These are phyloP conservation scores for Talaromyces sp. DNA, from an alignment of 2,329 filamentous ascomycete species.

Conservation along the genomic window DNA sequence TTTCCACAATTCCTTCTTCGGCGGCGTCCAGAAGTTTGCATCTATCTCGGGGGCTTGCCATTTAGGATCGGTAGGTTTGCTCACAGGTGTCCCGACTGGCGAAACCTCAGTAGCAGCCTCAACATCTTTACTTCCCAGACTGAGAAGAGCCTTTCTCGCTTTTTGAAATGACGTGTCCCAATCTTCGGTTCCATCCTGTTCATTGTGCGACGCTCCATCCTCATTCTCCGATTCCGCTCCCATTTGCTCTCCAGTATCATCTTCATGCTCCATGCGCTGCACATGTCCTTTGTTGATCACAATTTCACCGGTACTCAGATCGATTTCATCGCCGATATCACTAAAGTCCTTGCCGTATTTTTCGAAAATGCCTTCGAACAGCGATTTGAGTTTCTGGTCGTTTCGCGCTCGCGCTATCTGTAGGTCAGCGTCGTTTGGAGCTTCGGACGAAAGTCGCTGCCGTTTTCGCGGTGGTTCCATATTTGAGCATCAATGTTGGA, in stretches of 20 bases:
- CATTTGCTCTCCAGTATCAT: constrained; percentile 43
- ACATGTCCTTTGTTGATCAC: constrained; percentile 91
- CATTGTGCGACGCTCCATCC: not conserved
- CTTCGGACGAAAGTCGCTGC: constrained; percentile 47
- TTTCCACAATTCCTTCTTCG: constrained; percentile 16
- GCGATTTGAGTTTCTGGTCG: constrained; percentile 70
- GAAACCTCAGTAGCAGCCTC: not conserved
- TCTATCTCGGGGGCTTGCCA: constrained; percentile 33
- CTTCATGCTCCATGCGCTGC: constrained; percentile 57
- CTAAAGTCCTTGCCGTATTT: constrained; percentile 84
- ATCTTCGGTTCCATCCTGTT: constrained; percentile 11
- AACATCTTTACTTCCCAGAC: not conserved
- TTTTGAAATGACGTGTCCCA: constrained; percentile 8
- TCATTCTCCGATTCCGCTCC: constrained; percentile 17
- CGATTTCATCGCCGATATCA: constrained; percentile 82
- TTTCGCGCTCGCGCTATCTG: constrained; percentile 63
- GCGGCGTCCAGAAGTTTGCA: constrained; percentile 26
- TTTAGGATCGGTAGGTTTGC: constrained; percentile 24
- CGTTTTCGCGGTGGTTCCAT: constrained; percentile 52
- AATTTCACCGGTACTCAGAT: constrained; percentile 74
- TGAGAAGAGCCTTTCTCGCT: not conserved
- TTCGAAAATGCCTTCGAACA: constrained; percentile 82
- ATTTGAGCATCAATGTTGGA: not conserved
- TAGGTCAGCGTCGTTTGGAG: constrained; percentile 50
- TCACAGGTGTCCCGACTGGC: not conserved